Evolutionary conservation across 2,329 filamentous ascomycete species (phyloP).

Genomic region (Tolypocladium endophyticum): DNA sequence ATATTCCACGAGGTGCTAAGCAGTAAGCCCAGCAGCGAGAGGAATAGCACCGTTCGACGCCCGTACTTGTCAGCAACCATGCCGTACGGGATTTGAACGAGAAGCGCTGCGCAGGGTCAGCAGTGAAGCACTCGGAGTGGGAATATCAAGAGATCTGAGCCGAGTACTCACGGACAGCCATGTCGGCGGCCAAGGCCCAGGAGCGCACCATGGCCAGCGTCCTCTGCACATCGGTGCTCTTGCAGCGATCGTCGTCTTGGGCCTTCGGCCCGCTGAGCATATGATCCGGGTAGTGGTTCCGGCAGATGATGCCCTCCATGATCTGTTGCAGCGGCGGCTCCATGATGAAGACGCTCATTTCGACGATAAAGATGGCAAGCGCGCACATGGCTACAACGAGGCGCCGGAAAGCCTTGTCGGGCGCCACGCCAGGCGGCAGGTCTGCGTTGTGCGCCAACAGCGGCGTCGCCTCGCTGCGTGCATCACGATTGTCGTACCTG

Average conservation of each 20-base stretch:
- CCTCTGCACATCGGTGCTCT: conserved; percentile 36
- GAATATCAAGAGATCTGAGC: not conserved
- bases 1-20: conserved; percentile 18
- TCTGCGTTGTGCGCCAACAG: not conserved
- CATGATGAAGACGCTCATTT: conserved; percentile 26
- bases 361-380: conserved; percentile 30
- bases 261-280: conserved; percentile 14
- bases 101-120: conserved; percentile 18
- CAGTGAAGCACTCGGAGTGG: not conserved
- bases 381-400: conserved; percentile 21
- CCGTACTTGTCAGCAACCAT: conserved; percentile 37
- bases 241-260: conserved; percentile 35
- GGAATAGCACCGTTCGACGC: conserved; percentile 27
- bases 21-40: conserved; percentile 21
- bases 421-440: conserved; percentile 7
- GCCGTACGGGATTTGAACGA: conserved; percentile 34
- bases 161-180: conserved; percentile 29
- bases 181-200: conserved; percentile 32
- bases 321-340: conserved; percentile 36
- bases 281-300: conserved; percentile 31
- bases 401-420: conserved; percentile 15
- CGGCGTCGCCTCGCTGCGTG: not conserved
- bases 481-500: not conserved
- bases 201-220: conserved; percentile 41
- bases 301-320: conserved; percentile 44